These are phyloP conservation scores for Pleurostoma richardsiae DNA, from an alignment of 2,329 filamentous ascomycete species.

Conservation along the genomic window DNA sequence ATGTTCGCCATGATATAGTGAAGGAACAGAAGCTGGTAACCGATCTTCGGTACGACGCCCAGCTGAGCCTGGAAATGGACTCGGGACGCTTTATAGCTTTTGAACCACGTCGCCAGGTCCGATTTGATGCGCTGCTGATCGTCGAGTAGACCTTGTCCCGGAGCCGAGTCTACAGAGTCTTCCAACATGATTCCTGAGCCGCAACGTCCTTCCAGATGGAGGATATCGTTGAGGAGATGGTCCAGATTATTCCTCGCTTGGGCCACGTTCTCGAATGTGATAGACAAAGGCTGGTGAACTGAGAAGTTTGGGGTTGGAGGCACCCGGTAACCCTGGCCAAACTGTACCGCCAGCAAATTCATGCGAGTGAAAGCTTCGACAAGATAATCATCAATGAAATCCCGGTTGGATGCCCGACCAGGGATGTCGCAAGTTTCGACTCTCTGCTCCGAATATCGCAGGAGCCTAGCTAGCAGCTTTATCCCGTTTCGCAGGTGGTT, in stretches of 20 bases:
- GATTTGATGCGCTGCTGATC: constrained; percentile 8
- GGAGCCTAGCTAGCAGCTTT: constrained; percentile 24
- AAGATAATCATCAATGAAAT: constrained; percentile 34
- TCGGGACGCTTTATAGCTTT: constrained; percentile 3
- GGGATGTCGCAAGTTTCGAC: no score
- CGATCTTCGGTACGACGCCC: background rate
- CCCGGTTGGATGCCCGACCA: constrained; percentile 4
- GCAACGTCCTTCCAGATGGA: background rate
- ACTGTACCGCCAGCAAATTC: constrained; percentile 21
- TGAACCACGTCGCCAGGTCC: constrained; percentile 13
- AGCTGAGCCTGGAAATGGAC: constrained; percentile 17
- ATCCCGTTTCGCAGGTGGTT: constrained; percentile 37
- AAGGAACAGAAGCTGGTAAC: constrained; percentile 22
- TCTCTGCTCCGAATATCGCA: constrained; percentile 6
- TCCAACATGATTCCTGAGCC: background rate
- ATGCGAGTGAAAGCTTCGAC: constrained; percentile 29
- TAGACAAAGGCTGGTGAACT: constrained; percentile 15
- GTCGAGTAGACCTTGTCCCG: constrained; percentile 7
- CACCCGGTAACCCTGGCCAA: constrained; percentile 12
- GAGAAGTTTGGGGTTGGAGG: constrained; percentile 1
- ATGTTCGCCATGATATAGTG: constrained; percentile 38
- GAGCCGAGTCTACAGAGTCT: background rate
- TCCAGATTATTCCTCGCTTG: background rate
- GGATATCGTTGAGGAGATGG: background rate
- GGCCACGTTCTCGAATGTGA: background rate